Evolutionary conservation across 768 basidiomycete genomes (phyloP), one percentile per base, ranked within the genome.

Genomic region (Peribolospora kevripleyi): DNA sequence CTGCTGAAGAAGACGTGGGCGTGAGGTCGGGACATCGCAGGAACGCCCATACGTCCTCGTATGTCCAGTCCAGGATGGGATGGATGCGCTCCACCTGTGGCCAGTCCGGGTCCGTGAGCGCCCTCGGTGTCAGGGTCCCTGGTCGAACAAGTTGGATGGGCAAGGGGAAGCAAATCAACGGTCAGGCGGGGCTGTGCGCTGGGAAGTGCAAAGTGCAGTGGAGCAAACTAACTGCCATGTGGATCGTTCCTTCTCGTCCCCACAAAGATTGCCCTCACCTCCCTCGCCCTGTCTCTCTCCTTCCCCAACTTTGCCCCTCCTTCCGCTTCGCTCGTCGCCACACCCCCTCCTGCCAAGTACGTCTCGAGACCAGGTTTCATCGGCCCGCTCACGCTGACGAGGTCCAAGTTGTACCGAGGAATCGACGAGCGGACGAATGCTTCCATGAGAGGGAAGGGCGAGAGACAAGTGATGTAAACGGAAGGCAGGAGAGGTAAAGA

Each of bases 31-130:
- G 48, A 2, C 39, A 68, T 13, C 77, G 73, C 48, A 98, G 70
- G 69, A 90, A 98, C 3, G 70, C 69, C 93, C 93, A 98, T 4
- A 98, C 77, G 59, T 90, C 78, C 7, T 68, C 65, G 68, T 98
- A 98, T 1, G 78, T 73, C 93, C 93, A 98, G 65, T 95, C 80
- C 55, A 98, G 83, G 62, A 98, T 82, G 0, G 93, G 93, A 64
- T 97, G 90, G 14, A 97, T 76, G 14, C 93, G 78, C 65, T 86
- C 80, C 61, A 87, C 87, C 4, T 65, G 62, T 6, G 93, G 91
- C 93, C 93, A 98, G 54, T 74, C 81, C 0, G 76, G 70, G 67
- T 98, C 93, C 4, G 88, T 93, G 66, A 76, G 81, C 59, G 79
- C 80, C 54, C 75, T 74, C 61, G 78, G 75, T 0, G 76, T 73